phyloP scores from a whole-genome alignment of 148 eudicot species.

The Amaranthus hypochondriacus region DNA sequence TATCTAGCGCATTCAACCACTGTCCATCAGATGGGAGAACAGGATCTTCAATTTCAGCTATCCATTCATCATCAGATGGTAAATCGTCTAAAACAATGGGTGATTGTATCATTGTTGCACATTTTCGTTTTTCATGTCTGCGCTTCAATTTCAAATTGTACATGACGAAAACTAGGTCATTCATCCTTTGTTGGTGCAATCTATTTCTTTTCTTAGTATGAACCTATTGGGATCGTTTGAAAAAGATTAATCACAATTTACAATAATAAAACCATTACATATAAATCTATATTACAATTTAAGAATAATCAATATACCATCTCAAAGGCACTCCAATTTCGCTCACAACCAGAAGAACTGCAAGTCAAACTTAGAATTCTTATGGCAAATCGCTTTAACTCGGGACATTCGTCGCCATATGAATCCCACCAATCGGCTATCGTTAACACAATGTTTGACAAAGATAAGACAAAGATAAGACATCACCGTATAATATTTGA shows the following conservation, averaged over 20 bases:
- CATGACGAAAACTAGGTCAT: slow-evolving; percentile 15
- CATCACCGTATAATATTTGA: no score
- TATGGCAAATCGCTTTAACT: slow-evolving; percentile 14
- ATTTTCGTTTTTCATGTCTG: not conserved
- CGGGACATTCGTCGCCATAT: not conserved
- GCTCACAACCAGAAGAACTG: not conserved
- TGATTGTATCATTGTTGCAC: not conserved
- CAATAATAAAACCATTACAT: no score
- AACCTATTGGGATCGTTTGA: not conserved
- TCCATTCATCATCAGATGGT: slow-evolving; percentile 5
- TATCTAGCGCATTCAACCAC: not conserved
- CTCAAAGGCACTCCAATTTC: slow-evolving; percentile 16
- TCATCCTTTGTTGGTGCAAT: slow-evolving; percentile 9
- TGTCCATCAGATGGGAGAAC: not conserved
- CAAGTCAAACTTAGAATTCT: not conserved
- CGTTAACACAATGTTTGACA: no score
- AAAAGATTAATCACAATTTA: no score
- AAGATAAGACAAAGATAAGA: no score
- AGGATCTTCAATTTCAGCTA: not conserved
- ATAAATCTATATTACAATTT: no score
- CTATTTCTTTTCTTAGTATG: slow-evolving; percentile 13
- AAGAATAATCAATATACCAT: not conserved
- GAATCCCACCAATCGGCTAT: no score
- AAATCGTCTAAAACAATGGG: not conserved
- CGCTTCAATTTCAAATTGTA: slow-evolving; percentile 9